Base-by-base conservation (phyloP, 208 protist species). In the Paratrypanosoma confusum region DNA sequence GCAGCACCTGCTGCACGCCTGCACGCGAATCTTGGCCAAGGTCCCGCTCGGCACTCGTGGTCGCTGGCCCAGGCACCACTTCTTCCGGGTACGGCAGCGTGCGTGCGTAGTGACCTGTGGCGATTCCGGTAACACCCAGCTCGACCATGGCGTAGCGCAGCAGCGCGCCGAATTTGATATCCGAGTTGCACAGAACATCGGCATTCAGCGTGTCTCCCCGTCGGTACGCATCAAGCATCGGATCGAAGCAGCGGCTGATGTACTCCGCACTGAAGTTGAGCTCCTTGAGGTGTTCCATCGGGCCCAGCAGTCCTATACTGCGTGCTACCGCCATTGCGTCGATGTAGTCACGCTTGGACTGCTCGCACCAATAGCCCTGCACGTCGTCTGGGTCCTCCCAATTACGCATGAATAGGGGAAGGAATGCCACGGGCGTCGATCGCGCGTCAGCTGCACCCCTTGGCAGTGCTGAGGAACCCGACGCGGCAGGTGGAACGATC, bases 81-180 rank as follows among this genome's bases (percentile, higher is more conserved):
- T 13, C 26, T 7, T 39, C 13, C 18, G 13, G 34, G 28, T 63
- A 5, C 13, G 26, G 2, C 37, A 72, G 63, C 5, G 63, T 71
- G 8, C 76, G 72, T 5, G 77, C 77, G 38, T 90, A 90, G 58
- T 90, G 81, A 3, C 81, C 81, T 2, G 81, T 90, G 28, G 74
- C 81, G 31, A 90, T 27, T 24, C 67, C 38, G 1, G 51, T 47
- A 13, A 56, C 50, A 16, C 24, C 14, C 8, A 33, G 40, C 29
- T 38, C 26, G 22, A 8, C 36, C 18, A 25, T 26, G 22, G 81
- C 50, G 1, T 31, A 38, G 17, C 62, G 20, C 25, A 65, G 50
- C 18, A 75, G 44, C 11, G 53, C 71, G 13, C 75, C 57, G 54
- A 87, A 87, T 38, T 90, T 90, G 27, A 90, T 67, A 17, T 71